These are phyloP conservation scores for Nitzschia inconspicua DNA, from an alignment of 108 stramenopile species.

Conservation along the genomic window DNA sequence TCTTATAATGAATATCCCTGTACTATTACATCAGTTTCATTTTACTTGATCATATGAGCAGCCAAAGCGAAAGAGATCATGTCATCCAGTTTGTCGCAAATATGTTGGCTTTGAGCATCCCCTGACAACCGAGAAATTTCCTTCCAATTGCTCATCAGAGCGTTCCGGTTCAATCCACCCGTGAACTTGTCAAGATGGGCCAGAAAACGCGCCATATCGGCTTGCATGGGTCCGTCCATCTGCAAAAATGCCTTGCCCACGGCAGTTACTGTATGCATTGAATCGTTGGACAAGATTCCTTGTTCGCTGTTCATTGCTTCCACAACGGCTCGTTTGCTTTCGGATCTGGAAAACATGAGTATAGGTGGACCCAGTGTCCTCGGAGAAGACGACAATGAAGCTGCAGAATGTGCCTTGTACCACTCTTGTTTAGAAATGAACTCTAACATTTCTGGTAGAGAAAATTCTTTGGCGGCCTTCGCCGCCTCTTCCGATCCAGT, in stretches of 20 bases:
- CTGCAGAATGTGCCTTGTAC: constrained; percentile 15
- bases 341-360: neutral
- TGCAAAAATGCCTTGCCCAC: constrained; percentile 20
- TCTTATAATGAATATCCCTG: no score
- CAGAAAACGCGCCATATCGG: constrained; percentile 23
- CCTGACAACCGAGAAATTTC: constrained; percentile 24
- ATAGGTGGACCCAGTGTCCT: neutral
- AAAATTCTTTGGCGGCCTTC: neutral
- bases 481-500: constrained; percentile 2
- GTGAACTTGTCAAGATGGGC: neutral
- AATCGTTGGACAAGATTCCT: neutral
- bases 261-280: neutral
- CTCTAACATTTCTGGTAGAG: constrained; percentile 14
- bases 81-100: constrained; percentile 16
- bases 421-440: constrained; percentile 17
- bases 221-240: constrained; percentile 22
- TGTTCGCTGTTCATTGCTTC: neutral
- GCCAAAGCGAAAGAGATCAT: constrained; percentile 23
- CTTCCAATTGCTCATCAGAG: constrained; percentile 11
- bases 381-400: neutral
- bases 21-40: neutral
- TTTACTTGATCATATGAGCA: constrained; percentile 7
- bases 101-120: constrained; percentile 21
- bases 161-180: neutral
- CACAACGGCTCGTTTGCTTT: neutral